Evolutionary conservation across 768 basidiomycete species (phyloP), one percentile per base, ranked within the genome.

Genomic region (Scleroderma citrinum): DNA sequence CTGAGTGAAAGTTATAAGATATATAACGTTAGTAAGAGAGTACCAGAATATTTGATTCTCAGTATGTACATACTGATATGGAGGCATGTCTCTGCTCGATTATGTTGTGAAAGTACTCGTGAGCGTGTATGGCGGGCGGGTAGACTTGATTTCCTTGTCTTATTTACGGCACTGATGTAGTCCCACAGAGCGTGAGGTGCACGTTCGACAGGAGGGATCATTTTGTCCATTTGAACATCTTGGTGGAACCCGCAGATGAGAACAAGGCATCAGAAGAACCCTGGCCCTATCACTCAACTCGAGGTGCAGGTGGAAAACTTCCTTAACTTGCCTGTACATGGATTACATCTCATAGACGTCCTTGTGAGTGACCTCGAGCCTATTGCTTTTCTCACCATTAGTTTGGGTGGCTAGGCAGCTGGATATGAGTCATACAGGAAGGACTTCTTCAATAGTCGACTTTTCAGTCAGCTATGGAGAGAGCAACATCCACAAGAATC

Each of bases 31-130:
- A n/a, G n/a, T n/a, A n/a, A n/a, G n/a, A n/a, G n/a, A n/a, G n/a
- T n/a, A n/a, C 80, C 7, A 76, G 78, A 16, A 78, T 96, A 44
- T 92, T 92, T 58, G 95, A 95, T 1, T 97, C 96, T 73, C 92
- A 96, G 65, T 99, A 98, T 61, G 69, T 95, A 26, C 78, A 92
- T 39, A 73, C 77, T 38, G 91, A 95, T 62, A 92, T 99, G 85
- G 95, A 97, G 54, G 71, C 77, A 34, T 75, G 79, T 14, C 63
- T 97, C 1, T 94, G 2, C 70, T 96, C 47, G 93, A 96, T 65
- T 66, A 64, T 7, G 63, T 93, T 5, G 61, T 82, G 17, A 69
- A 80, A 3, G 80, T 83, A 52, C 74, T 85, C 3, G 68, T 74
- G 3, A 59, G 64, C 2, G 73, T 76, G 45, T 90, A 85, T 65